Evolutionary conservation across 108 stramenopile species (phyloP).

Genomic region (Mediolabrus comicus): DNA sequence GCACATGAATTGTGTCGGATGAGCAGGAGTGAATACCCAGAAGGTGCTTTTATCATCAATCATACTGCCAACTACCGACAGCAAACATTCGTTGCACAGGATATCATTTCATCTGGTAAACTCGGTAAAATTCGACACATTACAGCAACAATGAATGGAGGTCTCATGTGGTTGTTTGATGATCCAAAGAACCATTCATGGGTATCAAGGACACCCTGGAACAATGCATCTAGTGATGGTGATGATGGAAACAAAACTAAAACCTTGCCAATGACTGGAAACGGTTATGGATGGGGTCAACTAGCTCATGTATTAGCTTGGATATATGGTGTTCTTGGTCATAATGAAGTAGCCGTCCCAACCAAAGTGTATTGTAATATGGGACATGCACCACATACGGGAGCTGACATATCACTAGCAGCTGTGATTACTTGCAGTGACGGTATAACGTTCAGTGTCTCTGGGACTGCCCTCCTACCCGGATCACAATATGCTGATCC

Average conservation of each 20-base stretch:
- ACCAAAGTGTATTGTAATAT: conserved; percentile 56
- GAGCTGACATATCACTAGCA: conserved; percentile 68
- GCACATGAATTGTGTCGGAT: conserved; percentile 46
- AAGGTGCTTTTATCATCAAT: conserved; percentile 62
- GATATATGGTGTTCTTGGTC: conserved; percentile 50
- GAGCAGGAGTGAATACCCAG: conserved; percentile 26
- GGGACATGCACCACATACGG: conserved; percentile 57
- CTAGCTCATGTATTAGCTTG: conserved; percentile 67
- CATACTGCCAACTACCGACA: conserved; percentile 72
- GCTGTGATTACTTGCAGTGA: conserved; percentile 62
- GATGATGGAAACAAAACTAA: background rate
- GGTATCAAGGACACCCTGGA: conserved; percentile 52
- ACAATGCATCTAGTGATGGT: background rate
- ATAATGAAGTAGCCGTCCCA: conserved; percentile 34
- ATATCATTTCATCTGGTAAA: conserved; percentile 37
- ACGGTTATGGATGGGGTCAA: conserved; percentile 83
- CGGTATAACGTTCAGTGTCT: conserved; percentile 48
- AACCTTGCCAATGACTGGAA: conserved; percentile 48
- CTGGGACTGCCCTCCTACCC: conserved; percentile 64
- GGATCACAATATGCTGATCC: conserved; percentile 68
- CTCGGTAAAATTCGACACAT: conserved; percentile 43
- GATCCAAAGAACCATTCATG: conserved; percentile 36
- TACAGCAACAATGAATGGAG: conserved; percentile 40
- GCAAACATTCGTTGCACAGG: conserved; percentile 56
- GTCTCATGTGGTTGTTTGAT: conserved; percentile 49